Conservation (phyloP, 306 rosid genomes). For the Prunus campanulata region DNA sequence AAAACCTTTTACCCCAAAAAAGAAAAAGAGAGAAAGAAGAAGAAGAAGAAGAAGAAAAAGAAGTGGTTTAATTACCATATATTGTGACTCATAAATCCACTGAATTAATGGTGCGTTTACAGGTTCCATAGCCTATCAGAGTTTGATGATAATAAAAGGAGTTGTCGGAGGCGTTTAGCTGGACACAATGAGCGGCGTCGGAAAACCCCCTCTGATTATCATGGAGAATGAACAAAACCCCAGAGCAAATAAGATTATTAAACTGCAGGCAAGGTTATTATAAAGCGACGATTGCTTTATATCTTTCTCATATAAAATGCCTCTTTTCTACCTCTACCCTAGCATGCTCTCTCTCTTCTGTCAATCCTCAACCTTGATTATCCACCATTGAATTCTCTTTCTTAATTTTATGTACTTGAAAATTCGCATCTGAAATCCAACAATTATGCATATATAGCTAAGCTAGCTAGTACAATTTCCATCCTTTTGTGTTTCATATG, state of each 20-base stretch:
- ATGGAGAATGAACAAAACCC: constrained; percentile 33
- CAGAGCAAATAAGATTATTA: background rate
- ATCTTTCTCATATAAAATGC: background rate
- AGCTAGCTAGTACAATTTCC: background rate
- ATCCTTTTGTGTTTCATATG: background rate
- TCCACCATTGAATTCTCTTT: background rate
- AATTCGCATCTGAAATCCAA: background rate
- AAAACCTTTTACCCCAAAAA: background rate
- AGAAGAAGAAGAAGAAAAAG: too few relatives aligned
- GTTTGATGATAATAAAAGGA: constrained; percentile 81
- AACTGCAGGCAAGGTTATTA: background rate
- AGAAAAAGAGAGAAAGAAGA: too few relatives aligned
- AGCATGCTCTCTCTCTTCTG: constrained; percentile 35
- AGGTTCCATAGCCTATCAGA: constrained; percentile 79
- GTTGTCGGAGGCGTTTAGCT: constrained; percentile 90
- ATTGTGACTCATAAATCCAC: background rate
- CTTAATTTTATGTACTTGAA: background rate
- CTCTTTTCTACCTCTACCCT: background rate
- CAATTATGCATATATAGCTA: background rate
- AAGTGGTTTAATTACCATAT: too few relatives aligned
- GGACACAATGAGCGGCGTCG: constrained; percentile 95
- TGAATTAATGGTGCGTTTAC: background rate
- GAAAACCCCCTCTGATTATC: constrained; percentile 57
- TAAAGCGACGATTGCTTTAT: background rate
- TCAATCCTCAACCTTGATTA: constrained; percentile 7